Evolutionary conservation across 2,329 filamentous ascomycete species (phyloP).

Genomic region (Botrytis aclada): DNA sequence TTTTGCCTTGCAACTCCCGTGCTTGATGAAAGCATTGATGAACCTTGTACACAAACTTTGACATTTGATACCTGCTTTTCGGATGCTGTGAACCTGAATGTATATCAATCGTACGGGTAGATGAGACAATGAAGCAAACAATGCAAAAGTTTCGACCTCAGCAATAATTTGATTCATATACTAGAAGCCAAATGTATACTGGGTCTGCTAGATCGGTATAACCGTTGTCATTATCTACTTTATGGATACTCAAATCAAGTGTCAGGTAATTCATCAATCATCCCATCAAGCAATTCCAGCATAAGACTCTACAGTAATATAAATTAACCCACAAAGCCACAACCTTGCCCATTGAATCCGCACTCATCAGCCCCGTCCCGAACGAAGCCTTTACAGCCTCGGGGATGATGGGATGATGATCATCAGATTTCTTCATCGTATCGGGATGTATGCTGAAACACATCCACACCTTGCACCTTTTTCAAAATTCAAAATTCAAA

Average conservation of each 20-base stretch:
- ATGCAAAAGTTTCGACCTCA: background rate
- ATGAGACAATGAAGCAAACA: conserved; percentile 9
- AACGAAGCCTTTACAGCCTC: background rate
- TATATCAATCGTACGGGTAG: background rate
- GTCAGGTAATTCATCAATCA: background rate
- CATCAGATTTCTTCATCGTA: background rate
- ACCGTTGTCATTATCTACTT: background rate
- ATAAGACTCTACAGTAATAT: background rate
- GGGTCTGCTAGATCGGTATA: background rate
- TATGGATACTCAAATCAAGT: background rate
- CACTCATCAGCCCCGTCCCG: background rate
- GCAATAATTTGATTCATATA: background rate
- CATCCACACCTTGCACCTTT: background rate
- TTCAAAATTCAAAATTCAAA: too few species aligned
- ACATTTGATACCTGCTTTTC: background rate
- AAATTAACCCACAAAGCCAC: background rate
- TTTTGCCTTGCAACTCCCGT: background rate
- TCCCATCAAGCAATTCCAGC: background rate
- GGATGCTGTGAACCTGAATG: background rate
- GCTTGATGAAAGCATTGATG: conserved; percentile 7
- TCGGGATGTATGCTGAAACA: conserved; percentile 6
- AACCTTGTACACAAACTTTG: conserved; percentile 2
- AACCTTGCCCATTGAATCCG: background rate
- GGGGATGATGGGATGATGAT: background rate
- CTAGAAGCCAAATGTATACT: background rate